Conservation (phyloP, 768 basidiomycete species). For the Trametes meyenii region DNA sequence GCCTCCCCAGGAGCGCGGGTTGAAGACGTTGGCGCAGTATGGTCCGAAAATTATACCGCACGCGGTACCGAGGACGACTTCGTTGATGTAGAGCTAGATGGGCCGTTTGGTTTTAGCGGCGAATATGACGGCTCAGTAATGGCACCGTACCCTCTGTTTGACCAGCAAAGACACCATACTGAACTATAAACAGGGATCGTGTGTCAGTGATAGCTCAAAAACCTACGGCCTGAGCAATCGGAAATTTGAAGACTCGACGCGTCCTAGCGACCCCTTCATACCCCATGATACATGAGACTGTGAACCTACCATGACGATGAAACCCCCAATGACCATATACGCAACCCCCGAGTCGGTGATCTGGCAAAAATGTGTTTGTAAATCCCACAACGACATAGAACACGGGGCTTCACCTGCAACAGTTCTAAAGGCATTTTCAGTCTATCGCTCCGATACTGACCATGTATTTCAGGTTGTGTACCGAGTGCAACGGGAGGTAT, state of each 20-base stretch:
- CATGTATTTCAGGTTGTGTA: too few species aligned
- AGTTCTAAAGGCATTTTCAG: conserved; percentile 18
- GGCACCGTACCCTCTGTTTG: conserved; percentile 67
- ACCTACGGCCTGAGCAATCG: too few species aligned
- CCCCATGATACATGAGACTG: not conserved
- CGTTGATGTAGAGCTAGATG: conserved; percentile 79
- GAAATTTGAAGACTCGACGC: too few species aligned
- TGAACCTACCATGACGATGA: conserved; percentile 48
- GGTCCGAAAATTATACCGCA: conserved; percentile 73
- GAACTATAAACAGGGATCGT: conserved; percentile 52
- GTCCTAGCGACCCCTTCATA: too few species aligned
- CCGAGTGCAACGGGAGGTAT: too few species aligned
- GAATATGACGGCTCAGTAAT: not conserved
- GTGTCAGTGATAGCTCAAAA: too few species aligned
- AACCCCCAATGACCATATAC: conserved; percentile 66
- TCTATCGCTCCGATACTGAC: too few species aligned
- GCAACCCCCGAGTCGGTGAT: conserved; percentile 54
- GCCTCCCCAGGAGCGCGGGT: conserved; percentile 75
- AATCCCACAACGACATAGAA: conserved; percentile 20
- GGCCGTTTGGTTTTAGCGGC: not conserved
- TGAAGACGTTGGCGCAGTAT: conserved; percentile 66
- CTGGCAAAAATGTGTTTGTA: conserved; percentile 42
- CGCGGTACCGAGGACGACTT: conserved; percentile 88
- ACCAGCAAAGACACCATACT: conserved; percentile 82
- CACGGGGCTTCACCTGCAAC: conserved; percentile 35